Evolutionary conservation across 257 asterid species (phyloP).

Genomic region (Hygrophila difformis): DNA sequence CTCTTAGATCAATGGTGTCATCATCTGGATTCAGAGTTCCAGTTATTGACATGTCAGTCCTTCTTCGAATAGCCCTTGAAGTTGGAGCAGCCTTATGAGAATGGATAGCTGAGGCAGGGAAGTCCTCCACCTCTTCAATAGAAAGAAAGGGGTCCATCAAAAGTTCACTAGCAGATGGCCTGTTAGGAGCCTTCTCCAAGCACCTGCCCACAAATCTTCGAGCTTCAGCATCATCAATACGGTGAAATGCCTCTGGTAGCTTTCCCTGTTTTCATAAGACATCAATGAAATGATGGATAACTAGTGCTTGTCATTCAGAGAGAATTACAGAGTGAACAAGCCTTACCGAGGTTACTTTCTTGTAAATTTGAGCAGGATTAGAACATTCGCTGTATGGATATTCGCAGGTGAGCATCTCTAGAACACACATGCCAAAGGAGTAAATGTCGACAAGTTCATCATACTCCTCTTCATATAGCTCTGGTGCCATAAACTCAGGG

Average conservation of each 20-base stretch:
- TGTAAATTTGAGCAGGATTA: slow-evolving; percentile 52
- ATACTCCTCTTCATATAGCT: slow-evolving; percentile 41
- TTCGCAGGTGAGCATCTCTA: slow-evolving; percentile 45
- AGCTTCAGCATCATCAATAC: slow-evolving; percentile 49
- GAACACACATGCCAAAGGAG: slow-evolving; percentile 47
- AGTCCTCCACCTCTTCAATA: slow-evolving; percentile 25
- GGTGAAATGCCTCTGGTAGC: slow-evolving; percentile 46
- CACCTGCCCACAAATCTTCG: slow-evolving; percentile 61
- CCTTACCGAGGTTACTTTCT: slow-evolving; percentile 64
- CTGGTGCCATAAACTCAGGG: slow-evolving; percentile 25
- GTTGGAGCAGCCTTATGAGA: slow-evolving; percentile 8
- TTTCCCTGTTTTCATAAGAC: slow-evolving; percentile 40
- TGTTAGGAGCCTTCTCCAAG: slow-evolving; percentile 37
- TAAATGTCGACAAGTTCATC: slow-evolving; percentile 39
- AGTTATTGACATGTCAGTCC: slow-evolving; percentile 48
- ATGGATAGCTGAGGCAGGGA: slow-evolving; percentile 16
- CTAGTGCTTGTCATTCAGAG: background rate
- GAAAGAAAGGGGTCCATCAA: slow-evolving; percentile 60
- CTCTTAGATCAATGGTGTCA: slow-evolving; percentile 60
- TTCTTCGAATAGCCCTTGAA: slow-evolving; percentile 6
- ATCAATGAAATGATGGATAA: slow-evolving; percentile 4
- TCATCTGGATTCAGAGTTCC: slow-evolving; percentile 65
- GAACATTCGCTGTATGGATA: slow-evolving; percentile 46
- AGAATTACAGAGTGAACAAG: background rate
- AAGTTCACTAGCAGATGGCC: slow-evolving; percentile 67